Evolutionary conservation across 2,329 filamentous ascomycete species (phyloP).

Genomic region (Periconia sp.): DNA sequence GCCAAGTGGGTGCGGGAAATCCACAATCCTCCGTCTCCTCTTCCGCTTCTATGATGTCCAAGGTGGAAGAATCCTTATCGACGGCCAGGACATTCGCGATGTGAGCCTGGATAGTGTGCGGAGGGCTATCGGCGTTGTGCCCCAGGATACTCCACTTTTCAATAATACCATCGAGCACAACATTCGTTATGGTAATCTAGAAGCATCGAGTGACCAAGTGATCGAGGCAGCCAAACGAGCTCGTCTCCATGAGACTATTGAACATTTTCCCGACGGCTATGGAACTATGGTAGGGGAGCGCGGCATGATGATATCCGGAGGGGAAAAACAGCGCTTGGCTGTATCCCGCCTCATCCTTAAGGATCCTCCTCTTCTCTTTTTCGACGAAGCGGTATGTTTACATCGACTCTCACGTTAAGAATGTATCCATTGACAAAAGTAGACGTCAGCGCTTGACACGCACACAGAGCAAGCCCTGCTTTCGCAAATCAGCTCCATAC

Average conservation of each 20-base stretch:
- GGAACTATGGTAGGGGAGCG: constrained; percentile 89
- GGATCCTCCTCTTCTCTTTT: constrained; percentile 87
- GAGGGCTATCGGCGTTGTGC: constrained; percentile 87
- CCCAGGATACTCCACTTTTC: constrained; percentile 95
- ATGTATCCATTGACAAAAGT: constrained; percentile 8
- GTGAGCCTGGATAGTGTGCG: constrained; percentile 82
- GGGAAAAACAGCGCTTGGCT: constrained; percentile 89
- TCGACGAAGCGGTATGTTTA: constrained; percentile 75
- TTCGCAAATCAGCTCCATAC: constrained; percentile 87
- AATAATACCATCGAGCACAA: constrained; percentile 97
- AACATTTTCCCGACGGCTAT: constrained; percentile 83
- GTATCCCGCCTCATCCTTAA: constrained; percentile 83
- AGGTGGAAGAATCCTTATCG: constrained; percentile 80
- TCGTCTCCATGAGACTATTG: constrained; percentile 74
- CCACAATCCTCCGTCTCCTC: constrained; percentile 83
- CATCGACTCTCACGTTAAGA: not conserved
- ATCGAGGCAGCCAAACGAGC: constrained; percentile 77
- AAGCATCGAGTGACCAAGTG: constrained; percentile 72
- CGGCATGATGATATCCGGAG: constrained; percentile 94
- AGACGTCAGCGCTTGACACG: constrained; percentile 86
- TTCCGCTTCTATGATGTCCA: constrained; percentile 96
- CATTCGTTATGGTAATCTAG: constrained; percentile 86
- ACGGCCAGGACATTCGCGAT: constrained; percentile 87
- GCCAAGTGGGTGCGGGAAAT: constrained; percentile 94
- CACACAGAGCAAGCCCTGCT: constrained; percentile 91